These are phyloP conservation scores for Taiwanofungus camphoratus DNA, from an alignment of 1,284 basidiomycete species.

Conservation along the genomic window DNA sequence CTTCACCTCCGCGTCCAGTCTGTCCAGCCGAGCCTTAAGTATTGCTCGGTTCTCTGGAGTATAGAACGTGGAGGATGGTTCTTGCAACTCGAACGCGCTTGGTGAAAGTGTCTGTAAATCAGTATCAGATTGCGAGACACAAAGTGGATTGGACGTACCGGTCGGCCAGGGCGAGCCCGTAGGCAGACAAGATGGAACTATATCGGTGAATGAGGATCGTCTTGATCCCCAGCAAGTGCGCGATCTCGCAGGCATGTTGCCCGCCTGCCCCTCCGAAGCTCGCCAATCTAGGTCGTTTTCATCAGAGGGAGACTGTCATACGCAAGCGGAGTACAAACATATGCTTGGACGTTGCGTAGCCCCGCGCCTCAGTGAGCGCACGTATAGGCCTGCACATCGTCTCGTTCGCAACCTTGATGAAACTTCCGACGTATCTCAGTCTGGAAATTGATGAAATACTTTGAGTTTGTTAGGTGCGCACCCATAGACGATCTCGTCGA, in stretches of 20 bases:
- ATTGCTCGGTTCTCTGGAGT: slow-evolving; percentile 44
- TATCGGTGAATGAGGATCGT: slow-evolving; percentile 84
- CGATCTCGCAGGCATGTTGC: slow-evolving; percentile 89
- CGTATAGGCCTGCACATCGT: slow-evolving; percentile 93
- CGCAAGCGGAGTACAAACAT: slow-evolving; percentile 38
- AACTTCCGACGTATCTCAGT: slow-evolving; percentile 37
- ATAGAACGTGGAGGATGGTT: slow-evolving; percentile 78
- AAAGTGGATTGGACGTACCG: slow-evolving; percentile 40
- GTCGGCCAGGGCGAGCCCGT: slow-evolving; percentile 86
- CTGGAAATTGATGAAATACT: neutral
- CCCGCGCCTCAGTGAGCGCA: slow-evolving; percentile 86
- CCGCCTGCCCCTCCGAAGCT: slow-evolving; percentile 92
- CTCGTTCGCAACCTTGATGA: slow-evolving; percentile 91
- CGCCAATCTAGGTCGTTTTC: slow-evolving; percentile 50
- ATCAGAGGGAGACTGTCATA: slow-evolving; percentile 1
- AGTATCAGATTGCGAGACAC: neutral
- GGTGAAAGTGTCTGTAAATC: neutral
- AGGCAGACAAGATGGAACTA: slow-evolving; percentile 85
- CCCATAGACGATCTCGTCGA: slow-evolving; percentile 91
- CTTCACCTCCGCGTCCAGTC: slow-evolving; percentile 57
- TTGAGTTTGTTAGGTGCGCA: slow-evolving; percentile 28
- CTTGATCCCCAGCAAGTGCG: slow-evolving; percentile 73
- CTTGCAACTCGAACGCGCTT: slow-evolving; percentile 82
- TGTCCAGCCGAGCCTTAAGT: slow-evolving; percentile 63
- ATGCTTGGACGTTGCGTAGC: slow-evolving; percentile 81